Conservation (phyloP, 441 rosid species). For the Biscutella laevigata region DNA sequence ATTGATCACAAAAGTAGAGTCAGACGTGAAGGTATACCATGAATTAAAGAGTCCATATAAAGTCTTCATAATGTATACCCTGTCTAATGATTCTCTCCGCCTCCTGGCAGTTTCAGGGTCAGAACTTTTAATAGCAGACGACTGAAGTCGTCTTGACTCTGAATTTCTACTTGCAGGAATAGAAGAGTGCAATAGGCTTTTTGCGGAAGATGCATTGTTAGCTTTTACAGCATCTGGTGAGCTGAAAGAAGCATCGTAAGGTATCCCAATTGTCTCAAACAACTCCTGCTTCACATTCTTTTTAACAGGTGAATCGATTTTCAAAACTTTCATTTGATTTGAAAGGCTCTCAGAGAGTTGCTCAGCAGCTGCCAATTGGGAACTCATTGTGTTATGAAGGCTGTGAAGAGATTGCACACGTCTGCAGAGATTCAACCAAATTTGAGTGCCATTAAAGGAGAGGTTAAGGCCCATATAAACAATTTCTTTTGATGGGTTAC, state of each 20-base stretch:
- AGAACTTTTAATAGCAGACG: conserved; percentile 46
- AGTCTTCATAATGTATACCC: conserved; percentile 30
- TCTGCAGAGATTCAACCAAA: conserved; percentile 41
- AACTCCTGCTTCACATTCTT: conserved; percentile 70
- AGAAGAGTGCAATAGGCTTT: conserved; percentile 40
- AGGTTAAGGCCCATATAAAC: neutral
- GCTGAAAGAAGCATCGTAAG: conserved; percentile 65
- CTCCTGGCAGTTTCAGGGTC: conserved; percentile 84
- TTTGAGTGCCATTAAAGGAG: conserved; percentile 10
- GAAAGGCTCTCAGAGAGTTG: conserved; percentile 81
- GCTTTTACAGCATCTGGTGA: conserved; percentile 56
- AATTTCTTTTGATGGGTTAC: neutral
- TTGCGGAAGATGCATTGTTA: conserved; percentile 33
- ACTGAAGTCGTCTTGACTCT: conserved; percentile 48
- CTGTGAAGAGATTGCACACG: conserved; percentile 55
- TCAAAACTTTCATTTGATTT: conserved; percentile 69
- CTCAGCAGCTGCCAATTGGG: conserved; percentile 82
- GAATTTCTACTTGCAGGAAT: conserved; percentile 47
- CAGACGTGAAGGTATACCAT: neutral
- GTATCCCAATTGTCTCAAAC: conserved; percentile 80
- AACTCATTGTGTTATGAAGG: conserved; percentile 63
- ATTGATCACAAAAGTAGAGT: conserved; percentile 18
- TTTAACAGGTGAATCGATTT: conserved; percentile 58
- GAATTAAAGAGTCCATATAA: neutral
- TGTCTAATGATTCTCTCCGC: conserved; percentile 80